These are phyloP conservation scores for Serendipita sp. DNA, from an alignment of 1,284 basidiomycete species.

Conservation along the genomic window DNA sequence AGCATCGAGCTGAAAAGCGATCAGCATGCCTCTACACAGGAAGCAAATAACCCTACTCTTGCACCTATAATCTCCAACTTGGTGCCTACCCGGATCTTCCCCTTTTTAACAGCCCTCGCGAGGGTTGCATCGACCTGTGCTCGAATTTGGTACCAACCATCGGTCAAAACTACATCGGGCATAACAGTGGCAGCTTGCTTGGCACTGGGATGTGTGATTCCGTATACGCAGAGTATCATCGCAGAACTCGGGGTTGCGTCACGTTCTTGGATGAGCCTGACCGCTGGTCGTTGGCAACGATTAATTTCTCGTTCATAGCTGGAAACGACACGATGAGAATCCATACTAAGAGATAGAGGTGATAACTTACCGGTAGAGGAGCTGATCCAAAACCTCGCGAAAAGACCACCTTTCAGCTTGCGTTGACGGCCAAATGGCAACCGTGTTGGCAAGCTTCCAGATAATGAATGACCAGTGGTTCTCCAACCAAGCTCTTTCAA, in stretches of 20 bases:
- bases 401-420: conserved; percentile 57
- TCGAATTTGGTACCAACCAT: conserved; percentile 88
- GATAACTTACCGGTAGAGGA: conserved; percentile 62
- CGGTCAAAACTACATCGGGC: conserved; percentile 71
- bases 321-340: conserved; percentile 3
- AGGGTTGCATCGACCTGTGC: conserved; percentile 65
- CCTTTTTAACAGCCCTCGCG: conserved; percentile 49
- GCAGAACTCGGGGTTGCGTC: conserved; percentile 59
- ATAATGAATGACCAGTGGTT: conserved; percentile 86
- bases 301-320: conserved; percentile 89
- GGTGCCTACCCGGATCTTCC: conserved; percentile 57
- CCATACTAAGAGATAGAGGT: not conserved
- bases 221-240: conserved; percentile 75
- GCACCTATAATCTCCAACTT: conserved; percentile 77
- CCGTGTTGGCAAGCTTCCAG: conserved; percentile 88
- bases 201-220: conserved; percentile 40
- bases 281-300: conserved; percentile 59
- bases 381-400: conserved; percentile 63
- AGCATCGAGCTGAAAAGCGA: conserved; percentile 41
- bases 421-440: conserved; percentile 50
- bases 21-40: not conserved
- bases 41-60: conserved; percentile 35
- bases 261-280: conserved; percentile 63
- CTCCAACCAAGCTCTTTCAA: conserved; percentile 66
- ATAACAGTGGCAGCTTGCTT: conserved; percentile 27